Conservation (phyloP, 2,329 filamentous ascomycete genomes). For the Immersiporthe knoxdaviesiana region DNA sequence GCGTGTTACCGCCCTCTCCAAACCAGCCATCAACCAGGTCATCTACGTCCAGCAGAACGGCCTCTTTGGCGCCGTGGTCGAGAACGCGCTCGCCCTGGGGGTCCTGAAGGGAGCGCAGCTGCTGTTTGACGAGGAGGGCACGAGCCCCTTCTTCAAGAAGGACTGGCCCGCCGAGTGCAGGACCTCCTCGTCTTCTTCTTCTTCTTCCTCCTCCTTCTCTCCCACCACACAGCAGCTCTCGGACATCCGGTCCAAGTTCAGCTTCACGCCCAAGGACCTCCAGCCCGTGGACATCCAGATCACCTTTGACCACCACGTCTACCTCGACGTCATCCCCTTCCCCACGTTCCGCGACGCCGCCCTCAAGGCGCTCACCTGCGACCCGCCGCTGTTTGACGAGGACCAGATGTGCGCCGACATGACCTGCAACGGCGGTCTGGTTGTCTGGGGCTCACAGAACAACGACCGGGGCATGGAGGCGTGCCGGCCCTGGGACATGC, state of each 20-base stretch:
- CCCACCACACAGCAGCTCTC: slow-evolving; percentile 30
- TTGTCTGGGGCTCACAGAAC: slow-evolving; percentile 43
- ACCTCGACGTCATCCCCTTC: slow-evolving; percentile 43
- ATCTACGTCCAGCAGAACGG: slow-evolving; percentile 32
- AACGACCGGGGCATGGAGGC: slow-evolving; percentile 38
- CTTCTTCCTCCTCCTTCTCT: neutral
- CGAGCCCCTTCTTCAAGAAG: slow-evolving; percentile 41
- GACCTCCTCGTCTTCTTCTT: slow-evolving; percentile 23
- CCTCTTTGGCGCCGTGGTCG: slow-evolving; percentile 42
- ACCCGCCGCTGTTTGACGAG: slow-evolving; percentile 40
- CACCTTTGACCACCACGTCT: slow-evolving; percentile 41
- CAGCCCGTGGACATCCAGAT: slow-evolving; percentile 39
- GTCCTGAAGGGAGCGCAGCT: slow-evolving; percentile 33
- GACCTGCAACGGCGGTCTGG: slow-evolving; percentile 38
- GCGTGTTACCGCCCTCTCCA: slow-evolving; percentile 2
- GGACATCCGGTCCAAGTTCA: slow-evolving; percentile 35
- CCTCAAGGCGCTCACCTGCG: slow-evolving; percentile 34
- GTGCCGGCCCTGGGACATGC: slow-evolving; percentile 48
- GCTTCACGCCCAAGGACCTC: slow-evolving; percentile 36
- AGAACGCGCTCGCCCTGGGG: slow-evolving; percentile 43
- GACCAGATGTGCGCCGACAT: slow-evolving; percentile 43
- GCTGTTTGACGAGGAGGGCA: slow-evolving; percentile 35
- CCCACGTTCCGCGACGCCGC: slow-evolving; percentile 38
- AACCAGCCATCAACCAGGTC: slow-evolving; percentile 14
- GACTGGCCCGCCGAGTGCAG: slow-evolving; percentile 33